These are phyloP conservation scores for Favolaschia claudopus DNA, from an alignment of 768 basidiomycete genomes.

Conservation along the genomic window DNA sequence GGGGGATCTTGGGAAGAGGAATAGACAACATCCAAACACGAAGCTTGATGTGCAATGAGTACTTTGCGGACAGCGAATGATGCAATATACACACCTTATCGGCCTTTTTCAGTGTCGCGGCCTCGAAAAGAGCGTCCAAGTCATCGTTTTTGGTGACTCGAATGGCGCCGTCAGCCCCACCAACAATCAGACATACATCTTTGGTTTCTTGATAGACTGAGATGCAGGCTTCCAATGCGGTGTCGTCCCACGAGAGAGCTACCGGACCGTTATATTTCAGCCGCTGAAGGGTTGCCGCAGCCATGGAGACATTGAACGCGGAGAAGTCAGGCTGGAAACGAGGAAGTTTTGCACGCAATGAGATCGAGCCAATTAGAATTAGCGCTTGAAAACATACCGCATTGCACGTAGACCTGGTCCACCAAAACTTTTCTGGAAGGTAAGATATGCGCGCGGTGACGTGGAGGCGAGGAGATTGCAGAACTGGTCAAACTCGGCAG, in stretches of 20 bases:
- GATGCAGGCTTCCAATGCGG: constrained; percentile 22
- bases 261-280: constrained; percentile 23
- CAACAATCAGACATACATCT: constrained; percentile 18
- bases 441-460: constrained; percentile 20
- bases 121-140: constrained; percentile 18
- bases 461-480: constrained; percentile 23
- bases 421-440: constrained; percentile 24
- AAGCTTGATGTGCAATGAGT: not conserved
- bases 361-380: not conserved
- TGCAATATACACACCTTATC: constrained; percentile 21
- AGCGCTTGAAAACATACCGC: constrained; percentile 3
- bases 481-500: constrained; percentile 22
- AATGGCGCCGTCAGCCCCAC: constrained; percentile 15
- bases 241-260: constrained; percentile 28
- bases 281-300: not conserved
- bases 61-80: too few relatives aligned
- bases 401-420: constrained; percentile 19
- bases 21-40: not conserved
- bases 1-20: constrained; percentile 31
- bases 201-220: constrained; percentile 22
- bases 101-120: constrained; percentile 16
- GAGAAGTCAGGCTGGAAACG: constrained; percentile 22
- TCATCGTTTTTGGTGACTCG: constrained; percentile 14
- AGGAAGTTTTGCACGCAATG: constrained; percentile 12
- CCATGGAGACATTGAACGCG: constrained; percentile 8